A percentile compares a stretch with the other conserved stretches of the same genome.
Evolutionary conservation across 2,329 filamentous ascomycete genomes (phyloP).

Genomic region (Diaporthe longicolla): DNA sequence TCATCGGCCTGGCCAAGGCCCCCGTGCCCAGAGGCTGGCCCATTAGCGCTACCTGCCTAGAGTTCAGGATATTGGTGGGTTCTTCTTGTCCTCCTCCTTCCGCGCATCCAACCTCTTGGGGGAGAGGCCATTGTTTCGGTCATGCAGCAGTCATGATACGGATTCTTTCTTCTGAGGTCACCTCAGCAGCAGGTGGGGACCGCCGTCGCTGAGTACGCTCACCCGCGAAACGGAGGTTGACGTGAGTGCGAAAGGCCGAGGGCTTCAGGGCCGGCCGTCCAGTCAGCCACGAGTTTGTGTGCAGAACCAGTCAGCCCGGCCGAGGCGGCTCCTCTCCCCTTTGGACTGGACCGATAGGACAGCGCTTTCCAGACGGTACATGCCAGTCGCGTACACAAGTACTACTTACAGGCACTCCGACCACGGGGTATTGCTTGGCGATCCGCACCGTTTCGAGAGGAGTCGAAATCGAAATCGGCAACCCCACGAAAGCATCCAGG

Average conservation of each 20-base stretch:
- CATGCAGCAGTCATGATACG: neutral
- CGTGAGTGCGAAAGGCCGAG: constrained; percentile 30
- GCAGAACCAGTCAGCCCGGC: constrained; percentile 3
- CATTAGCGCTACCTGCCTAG: neutral
- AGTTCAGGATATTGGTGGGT: neutral
- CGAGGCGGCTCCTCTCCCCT: constrained; percentile 26
- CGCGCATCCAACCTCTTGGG: neutral
- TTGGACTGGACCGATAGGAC: constrained; percentile 3
- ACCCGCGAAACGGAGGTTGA: constrained; percentile 14
- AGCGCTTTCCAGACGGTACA: constrained; percentile 15
- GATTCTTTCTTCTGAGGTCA: constrained; percentile 5
- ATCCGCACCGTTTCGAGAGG: constrained; percentile 31
- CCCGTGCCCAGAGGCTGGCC: constrained; percentile 24
- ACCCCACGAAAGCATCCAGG: constrained; percentile 36
- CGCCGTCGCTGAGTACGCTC: neutral
- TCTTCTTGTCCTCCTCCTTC: neutral
- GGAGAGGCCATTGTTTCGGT: neutral
- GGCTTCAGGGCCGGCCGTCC: neutral
- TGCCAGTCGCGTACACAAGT: constrained; percentile 17
- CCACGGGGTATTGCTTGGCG: constrained; percentile 20
- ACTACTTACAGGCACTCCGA: neutral
- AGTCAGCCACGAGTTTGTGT: neutral
- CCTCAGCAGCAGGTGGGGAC: constrained; percentile 23
- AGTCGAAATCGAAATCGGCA: constrained; percentile 33
- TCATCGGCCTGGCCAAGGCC: constrained; percentile 38